Evolutionary conservation across 768 basidiomycete genomes (phyloP), one percentile per base, ranked within the genome.

Genomic region (Boletus subcaerulescens): DNA sequence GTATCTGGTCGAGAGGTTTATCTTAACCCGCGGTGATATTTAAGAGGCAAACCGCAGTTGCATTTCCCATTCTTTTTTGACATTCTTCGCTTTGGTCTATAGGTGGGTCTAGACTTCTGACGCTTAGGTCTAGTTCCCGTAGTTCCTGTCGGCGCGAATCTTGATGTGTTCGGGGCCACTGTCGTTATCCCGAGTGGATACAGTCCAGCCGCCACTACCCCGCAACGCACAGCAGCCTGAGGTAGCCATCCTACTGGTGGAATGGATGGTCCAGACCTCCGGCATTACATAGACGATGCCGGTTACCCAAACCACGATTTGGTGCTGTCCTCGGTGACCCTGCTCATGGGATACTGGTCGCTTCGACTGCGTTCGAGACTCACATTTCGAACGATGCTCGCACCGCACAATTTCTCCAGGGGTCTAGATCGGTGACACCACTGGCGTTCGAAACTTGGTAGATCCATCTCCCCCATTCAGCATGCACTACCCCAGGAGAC

Each of bases 261-360:
- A 45, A 31, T 43, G 31, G 56, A 31, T 43, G 31, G 56, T 56
- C 62, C 22, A 62, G 64, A 53, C 56, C 46, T 26, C 14, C 15
- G 20, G 31, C 32, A 26, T 8, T 26, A 17, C n/a, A 20, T 35
- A 12, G 31, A 44, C 12, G 48, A 29, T 9, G 3, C 10, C 15
- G 29, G 56, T 15, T 40, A 45, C 26, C 10, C 5, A 46, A 35
- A 31, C 12, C 39, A 10, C 20, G 10, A 17, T 3, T 51, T 6
- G 32, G 12, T 22, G 35, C 22, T 6, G n/a, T 32, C 49, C 8
- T 45, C 12, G n/a, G n/a, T n/a, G 36, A 44, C 31, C 20, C 38
- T 32, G 20, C 35, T 39, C 13, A 5, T 12, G 17, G 15, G 31
- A 38, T 35, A 38, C 15, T 6, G 15, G 15, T 38, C 36, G 35